These are phyloP conservation scores for Rhizoctonia solani DNA, from an alignment of 1,284 basidiomycete genomes.

Conservation along the genomic window DNA sequence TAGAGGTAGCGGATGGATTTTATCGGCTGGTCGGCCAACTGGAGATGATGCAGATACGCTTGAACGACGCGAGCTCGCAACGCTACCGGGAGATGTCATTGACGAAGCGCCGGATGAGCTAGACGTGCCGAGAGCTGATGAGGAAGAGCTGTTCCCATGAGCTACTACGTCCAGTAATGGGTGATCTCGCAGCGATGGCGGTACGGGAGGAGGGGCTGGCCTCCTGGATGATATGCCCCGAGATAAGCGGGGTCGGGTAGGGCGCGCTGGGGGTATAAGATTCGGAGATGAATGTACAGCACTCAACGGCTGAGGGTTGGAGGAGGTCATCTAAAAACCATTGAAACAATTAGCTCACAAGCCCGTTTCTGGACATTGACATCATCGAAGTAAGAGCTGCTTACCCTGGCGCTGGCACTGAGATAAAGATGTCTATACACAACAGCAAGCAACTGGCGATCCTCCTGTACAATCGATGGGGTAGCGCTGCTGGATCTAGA, in stretches of 20 bases:
- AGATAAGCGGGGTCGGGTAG: constrained; percentile 15
- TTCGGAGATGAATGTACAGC: background rate
- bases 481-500: too few relatives aligned
- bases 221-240: constrained; percentile 25
- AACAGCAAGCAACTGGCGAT: background rate
- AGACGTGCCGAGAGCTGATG: background rate
- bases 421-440: background rate
- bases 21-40: background rate
- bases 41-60: constrained; percentile 18
- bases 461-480: background rate
- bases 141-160: background rate
- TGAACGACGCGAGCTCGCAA: constrained; percentile 16
- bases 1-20: background rate
- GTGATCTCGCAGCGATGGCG: constrained; percentile 25
- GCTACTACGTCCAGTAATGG: constrained; percentile 25
- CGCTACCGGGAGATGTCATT: background rate
- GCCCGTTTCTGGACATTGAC: constrained; percentile 19
- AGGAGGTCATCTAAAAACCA: background rate
- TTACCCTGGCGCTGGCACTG: constrained; percentile 12
- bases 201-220: constrained; percentile 14
- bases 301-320: background rate
- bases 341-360: constrained; percentile 4
- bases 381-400: constrained; percentile 5
- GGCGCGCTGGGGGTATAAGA: background rate
- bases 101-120: background rate